phyloP scores from a whole-genome alignment of 805 yeast genomes.

The Candida chauliodis region DNA sequence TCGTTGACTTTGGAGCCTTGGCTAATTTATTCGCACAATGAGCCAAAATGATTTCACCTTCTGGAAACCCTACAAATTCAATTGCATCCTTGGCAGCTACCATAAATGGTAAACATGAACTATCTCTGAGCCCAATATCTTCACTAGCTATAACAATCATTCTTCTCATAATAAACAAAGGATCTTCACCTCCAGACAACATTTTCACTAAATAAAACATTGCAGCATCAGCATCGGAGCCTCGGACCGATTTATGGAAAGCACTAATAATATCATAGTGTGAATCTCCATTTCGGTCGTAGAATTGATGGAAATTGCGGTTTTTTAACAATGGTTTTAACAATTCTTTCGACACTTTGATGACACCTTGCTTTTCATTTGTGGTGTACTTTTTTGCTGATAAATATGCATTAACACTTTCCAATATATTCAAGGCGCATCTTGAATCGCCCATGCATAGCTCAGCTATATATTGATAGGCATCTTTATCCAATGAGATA shows the following conservation, averaged over 20 bases:
- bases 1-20: conserved; percentile 78
- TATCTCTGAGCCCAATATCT: conserved; percentile 86
- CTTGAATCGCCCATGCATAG: conserved; percentile 88
- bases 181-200: conserved; percentile 94
- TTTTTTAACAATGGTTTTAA: conserved; percentile 42
- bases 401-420: conserved; percentile 60
- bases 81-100: conserved; percentile 81
- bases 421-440: conserved; percentile 75
- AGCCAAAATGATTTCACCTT: conserved; percentile 81
- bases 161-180: conserved; percentile 81
- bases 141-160: conserved; percentile 95
- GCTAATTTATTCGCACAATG: conserved; percentile 94
- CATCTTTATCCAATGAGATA: conserved; percentile 51
- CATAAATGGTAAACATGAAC: conserved; percentile 80
- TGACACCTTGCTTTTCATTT: conserved; percentile 22
- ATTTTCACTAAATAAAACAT: conserved; percentile 81
- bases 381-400: conserved; percentile 26
- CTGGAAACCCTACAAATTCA: conserved; percentile 91
- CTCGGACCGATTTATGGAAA: conserved; percentile 88
- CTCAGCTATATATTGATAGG: conserved; percentile 64
- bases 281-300: conserved; percentile 84
- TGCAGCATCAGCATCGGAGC: conserved; percentile 87
- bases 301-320: conserved; percentile 50
- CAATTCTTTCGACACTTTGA: conserved; percentile 35
- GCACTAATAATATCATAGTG: conserved; percentile 97